Conservation (phyloP, 83 land plant genomes). For the Larix sibirica region DNA sequence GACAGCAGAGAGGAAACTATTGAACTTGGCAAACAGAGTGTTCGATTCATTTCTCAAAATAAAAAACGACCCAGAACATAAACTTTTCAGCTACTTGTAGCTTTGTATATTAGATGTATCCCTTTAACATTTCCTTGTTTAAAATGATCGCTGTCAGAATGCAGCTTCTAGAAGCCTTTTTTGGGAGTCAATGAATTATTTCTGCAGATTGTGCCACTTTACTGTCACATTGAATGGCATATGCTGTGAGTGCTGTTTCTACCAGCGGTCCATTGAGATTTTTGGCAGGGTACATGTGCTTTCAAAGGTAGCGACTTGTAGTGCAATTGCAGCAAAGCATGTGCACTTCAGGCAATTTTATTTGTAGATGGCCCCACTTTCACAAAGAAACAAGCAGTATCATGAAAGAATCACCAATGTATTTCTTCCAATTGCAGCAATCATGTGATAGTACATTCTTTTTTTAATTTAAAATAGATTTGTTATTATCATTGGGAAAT, state of each 20-base stretch:
- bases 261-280: background rate
- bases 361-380: too few relatives aligned
- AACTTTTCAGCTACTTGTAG: constrained; percentile 1
- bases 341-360: background rate
- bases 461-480: too few relatives aligned
- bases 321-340: background rate
- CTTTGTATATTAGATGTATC: constrained; percentile 15
- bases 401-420: too few relatives aligned
- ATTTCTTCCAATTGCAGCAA: too few relatives aligned
- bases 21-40: constrained; percentile 79
- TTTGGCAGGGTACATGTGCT: background rate
- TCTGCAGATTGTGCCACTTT: background rate
- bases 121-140: background rate
- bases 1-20: constrained; percentile 71
- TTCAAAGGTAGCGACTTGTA: background rate
- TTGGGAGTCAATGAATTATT: constrained; percentile 6
- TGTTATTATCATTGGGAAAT: too few relatives aligned
- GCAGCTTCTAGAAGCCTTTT: constrained; percentile 3
- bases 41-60: constrained; percentile 76
- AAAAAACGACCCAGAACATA: constrained; percentile 38
- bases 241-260: background rate
- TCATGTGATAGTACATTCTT: too few relatives aligned
- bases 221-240: background rate
- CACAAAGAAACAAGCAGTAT: too few relatives aligned
- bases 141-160: background rate